Conservation (phyloP, 2,329 filamentous ascomycete species). For the Tympanopsis confertula region DNA sequence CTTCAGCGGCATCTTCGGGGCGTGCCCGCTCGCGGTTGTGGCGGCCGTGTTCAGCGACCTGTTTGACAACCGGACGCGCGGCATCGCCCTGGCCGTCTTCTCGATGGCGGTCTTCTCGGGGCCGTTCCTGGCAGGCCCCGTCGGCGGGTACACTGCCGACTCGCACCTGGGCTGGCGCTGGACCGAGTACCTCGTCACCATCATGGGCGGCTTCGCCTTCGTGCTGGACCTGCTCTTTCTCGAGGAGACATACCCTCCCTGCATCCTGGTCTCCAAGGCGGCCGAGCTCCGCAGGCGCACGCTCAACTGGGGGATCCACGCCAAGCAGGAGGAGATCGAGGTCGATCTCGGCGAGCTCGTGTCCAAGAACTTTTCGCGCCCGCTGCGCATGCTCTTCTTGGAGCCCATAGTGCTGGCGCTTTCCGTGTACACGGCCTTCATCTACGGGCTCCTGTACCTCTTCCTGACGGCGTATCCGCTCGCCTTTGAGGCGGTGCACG, state of each 20-base stretch:
- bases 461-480: slow-evolving; percentile 78
- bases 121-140: slow-evolving; percentile 55
- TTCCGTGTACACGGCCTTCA: slow-evolving; percentile 63
- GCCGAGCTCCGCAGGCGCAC: slow-evolving; percentile 49
- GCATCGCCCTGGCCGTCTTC: slow-evolving; percentile 45
- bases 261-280: slow-evolving; percentile 51
- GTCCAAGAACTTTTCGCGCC: slow-evolving; percentile 56
- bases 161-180: slow-evolving; percentile 61
- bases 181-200: slow-evolving; percentile 53
- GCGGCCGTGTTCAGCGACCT: slow-evolving; percentile 64
- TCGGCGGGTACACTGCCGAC: slow-evolving; percentile 56
- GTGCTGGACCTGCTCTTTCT: slow-evolving; percentile 49
- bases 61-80: slow-evolving; percentile 52
- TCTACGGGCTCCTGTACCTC: slow-evolving; percentile 70
- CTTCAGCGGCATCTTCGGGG: slow-evolving; percentile 63
- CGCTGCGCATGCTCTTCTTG: slow-evolving; percentile 50
- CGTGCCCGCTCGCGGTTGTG: slow-evolving; percentile 56
- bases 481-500: slow-evolving; percentile 64
- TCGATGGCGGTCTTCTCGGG: slow-evolving; percentile 54
- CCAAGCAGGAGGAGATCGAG: slow-evolving; percentile 62
- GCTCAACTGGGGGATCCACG: slow-evolving; percentile 60
- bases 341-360: slow-evolving; percentile 52
- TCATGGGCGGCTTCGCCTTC: slow-evolving; percentile 53
- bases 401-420: slow-evolving; percentile 60
- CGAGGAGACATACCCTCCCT: slow-evolving; percentile 59